Base-by-base conservation (phyloP, 1,284 basidiomycete species). In the Volvariella volvacea region DNA sequence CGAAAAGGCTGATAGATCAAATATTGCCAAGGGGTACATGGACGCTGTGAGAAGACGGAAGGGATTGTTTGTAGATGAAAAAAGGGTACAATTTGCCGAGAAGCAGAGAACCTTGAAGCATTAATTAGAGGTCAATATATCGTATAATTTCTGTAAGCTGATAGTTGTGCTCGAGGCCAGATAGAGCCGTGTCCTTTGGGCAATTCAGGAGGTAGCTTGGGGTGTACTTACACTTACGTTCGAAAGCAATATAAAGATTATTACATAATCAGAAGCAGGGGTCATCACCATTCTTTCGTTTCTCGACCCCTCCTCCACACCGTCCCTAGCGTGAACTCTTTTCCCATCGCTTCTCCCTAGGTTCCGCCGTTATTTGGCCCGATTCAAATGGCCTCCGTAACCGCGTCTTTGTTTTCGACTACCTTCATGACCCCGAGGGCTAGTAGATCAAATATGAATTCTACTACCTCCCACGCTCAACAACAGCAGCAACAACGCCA, bases 61-160 rank as follows among this genome's bases (percentile, higher is more conserved):
- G 65, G 93, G 93, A n/a, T 77, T 97, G 78, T 94, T 92, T 62
- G 88, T 96, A 2, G 92, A 95, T 64, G 70, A 80, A 53, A 96
- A 96, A 67, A 85, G 94, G 33, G 90, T 97, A 4, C 88, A 94
- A 59, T 85, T 83, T 61, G 93, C 94, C 4, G 94, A 97, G 70
- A 97, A 96, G 70, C 93, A 97, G 67, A 76, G 93, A 58, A 97
- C 93, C n/a, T 66, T 96, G 61, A 97, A 97, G 66, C 75, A 85
- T 54, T 92, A 52, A 47, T 44, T 12, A 12, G 25, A 25, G 15
- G 28, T 22, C 21, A 38, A 21, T 16, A 15, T 30, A 38, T 43
- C 39, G 43, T 31, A 30, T 47, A 47, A 43, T 42, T 28, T 12
- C 12, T 28, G 25, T 12, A 12, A 28, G 25, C 25, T 12, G 12